Evolutionary conservation across 2,329 filamentous ascomycete species (phyloP).

Genomic region (Clonostachys sp.): DNA sequence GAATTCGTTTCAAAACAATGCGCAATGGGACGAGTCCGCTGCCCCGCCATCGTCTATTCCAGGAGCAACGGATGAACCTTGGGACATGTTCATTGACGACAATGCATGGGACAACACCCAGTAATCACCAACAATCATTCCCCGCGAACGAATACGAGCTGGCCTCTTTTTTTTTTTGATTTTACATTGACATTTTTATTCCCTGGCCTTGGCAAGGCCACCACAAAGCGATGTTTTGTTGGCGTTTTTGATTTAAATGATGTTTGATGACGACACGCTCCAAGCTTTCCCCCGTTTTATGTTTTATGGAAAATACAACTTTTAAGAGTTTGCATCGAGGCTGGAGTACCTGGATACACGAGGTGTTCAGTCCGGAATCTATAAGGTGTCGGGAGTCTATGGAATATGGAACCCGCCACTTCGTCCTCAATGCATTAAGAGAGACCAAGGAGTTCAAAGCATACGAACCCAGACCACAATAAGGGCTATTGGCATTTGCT

Average conservation of each 20-base stretch:
- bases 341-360: too few species aligned
- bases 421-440: too few species aligned
- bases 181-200: neutral
- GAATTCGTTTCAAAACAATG: conserved; percentile 1
- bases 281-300: neutral
- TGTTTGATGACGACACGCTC: neutral
- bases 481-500: too few species aligned
- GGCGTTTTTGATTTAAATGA: too few species aligned
- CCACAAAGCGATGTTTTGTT: too few species aligned
- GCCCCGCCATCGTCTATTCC: neutral
- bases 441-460: too few species aligned
- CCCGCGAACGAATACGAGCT: neutral
- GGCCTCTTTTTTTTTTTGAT: neutral
- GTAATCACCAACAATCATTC: neutral
- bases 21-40: conserved; percentile 3
- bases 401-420: too few species aligned
- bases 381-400: too few species aligned
- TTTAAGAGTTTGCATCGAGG: too few species aligned
- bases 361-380: too few species aligned
- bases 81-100: conserved; percentile 23
- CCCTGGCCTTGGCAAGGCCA: neutral
- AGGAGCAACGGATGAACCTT: conserved; percentile 16
- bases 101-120: conserved; percentile 9
- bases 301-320: neutral
- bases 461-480: too few species aligned